These are phyloP conservation scores for Cladosporium oxysporum DNA, from an alignment of 2,329 filamentous ascomycete genomes.

Conservation along the genomic window DNA sequence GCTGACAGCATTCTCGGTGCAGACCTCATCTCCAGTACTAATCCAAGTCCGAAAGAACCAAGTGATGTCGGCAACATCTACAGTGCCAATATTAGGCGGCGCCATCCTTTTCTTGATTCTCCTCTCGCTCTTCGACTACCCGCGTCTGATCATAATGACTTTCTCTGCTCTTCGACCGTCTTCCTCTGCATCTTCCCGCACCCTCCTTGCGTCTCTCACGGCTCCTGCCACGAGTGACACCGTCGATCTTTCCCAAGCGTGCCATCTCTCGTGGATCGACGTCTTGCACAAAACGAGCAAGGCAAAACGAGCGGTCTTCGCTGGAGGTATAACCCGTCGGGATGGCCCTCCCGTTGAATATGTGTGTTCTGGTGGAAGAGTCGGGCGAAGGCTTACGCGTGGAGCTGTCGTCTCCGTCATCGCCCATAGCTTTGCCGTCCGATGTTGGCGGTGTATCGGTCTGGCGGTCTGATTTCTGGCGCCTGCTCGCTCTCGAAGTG, in stretches of 20 bases:
- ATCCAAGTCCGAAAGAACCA: background rate
- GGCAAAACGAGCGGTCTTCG: background rate
- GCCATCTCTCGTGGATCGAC: conserved; percentile 2
- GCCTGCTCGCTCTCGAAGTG: background rate
- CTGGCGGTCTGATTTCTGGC: background rate
- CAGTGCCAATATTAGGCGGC: background rate
- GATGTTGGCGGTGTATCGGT: background rate
- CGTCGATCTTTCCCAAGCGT: background rate
- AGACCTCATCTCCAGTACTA: background rate
- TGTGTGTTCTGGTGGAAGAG: background rate
- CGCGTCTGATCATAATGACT: background rate
- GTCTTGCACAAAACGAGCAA: background rate
- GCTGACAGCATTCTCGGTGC: background rate
- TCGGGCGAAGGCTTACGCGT: background rate
- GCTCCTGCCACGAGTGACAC: background rate
- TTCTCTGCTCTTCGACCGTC: background rate
- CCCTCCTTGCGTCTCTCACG: background rate
- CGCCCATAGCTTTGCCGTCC: background rate
- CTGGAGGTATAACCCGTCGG: background rate
- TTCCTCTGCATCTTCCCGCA: background rate
- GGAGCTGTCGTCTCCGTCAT: too few relatives aligned
- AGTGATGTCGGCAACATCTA: conserved; percentile 10
- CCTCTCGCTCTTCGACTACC: background rate
- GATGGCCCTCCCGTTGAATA: background rate
- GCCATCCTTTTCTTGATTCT: background rate